phyloP scores from a whole-genome alignment of 805 yeast genomes.

The Kockiozyma suomiensis region DNA sequence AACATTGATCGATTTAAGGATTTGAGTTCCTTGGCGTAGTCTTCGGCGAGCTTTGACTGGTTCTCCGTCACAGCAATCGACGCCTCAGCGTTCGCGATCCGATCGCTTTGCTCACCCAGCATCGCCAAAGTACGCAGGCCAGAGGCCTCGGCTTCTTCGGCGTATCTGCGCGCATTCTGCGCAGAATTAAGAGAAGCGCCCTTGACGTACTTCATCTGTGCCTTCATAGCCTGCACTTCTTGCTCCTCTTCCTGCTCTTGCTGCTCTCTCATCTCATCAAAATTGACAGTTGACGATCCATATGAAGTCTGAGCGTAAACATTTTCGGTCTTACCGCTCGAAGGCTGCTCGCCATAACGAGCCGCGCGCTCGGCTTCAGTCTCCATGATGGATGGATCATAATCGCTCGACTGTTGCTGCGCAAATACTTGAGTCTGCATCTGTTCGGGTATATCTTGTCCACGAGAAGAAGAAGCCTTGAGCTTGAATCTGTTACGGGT shows the following conservation, averaged over 20 bases:
- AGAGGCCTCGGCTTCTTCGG: slow-evolving; percentile 69
- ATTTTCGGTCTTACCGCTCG: not conserved
- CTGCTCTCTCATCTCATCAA: slow-evolving; percentile 13
- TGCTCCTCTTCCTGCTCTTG: slow-evolving; percentile 62
- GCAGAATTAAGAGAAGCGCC: slow-evolving; percentile 86
- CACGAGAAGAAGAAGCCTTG: not conserved
- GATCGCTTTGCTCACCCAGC: slow-evolving; percentile 91
- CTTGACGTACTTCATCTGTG: slow-evolving; percentile 78
- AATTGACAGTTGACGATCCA: slow-evolving; percentile 9
- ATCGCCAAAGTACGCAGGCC: slow-evolving; percentile 85
- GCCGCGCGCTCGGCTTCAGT: slow-evolving; percentile 30
- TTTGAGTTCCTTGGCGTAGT: slow-evolving; percentile 75
- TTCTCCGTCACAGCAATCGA: slow-evolving; percentile 75
- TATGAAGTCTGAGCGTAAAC: slow-evolving; percentile 3
- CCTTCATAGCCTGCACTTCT: slow-evolving; percentile 80
- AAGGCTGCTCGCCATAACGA: slow-evolving; percentile 10
- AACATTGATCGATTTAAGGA: slow-evolving; percentile 79
- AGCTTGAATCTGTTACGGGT: slow-evolving; percentile 6
- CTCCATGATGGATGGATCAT: slow-evolving; percentile 35
- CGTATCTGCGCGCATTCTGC: slow-evolving; percentile 74
- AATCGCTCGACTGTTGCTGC: slow-evolving; percentile 6
- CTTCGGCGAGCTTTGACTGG: slow-evolving; percentile 80
- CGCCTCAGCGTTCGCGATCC: slow-evolving; percentile 76
- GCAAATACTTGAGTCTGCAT: not conserved
- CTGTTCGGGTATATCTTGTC: not conserved